Percentiles rank a stretch among this genome's conserved stretches.
These are phyloP conservation scores for Ramalina intermedia DNA, from an alignment of 495 filamentous ascomycete species.

Conservation along the genomic window DNA sequence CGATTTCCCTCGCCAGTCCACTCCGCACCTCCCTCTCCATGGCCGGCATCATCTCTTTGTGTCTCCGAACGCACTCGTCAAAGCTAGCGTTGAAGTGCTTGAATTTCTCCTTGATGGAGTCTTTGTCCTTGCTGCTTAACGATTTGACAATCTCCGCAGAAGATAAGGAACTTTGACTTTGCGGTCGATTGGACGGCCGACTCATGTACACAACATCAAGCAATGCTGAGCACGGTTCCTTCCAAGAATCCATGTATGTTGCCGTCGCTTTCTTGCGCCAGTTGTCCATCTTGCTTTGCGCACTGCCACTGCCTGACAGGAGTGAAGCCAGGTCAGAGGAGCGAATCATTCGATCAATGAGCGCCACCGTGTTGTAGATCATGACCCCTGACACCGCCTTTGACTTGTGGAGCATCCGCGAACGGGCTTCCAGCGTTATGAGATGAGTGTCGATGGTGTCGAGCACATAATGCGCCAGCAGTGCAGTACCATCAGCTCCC, in stretches of 20 bases:
- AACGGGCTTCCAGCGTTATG: constrained; percentile 59
- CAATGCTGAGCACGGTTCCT: constrained; percentile 68
- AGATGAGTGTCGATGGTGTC: constrained; percentile 78
- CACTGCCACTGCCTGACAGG: constrained; percentile 46
- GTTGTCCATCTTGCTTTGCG: constrained; percentile 47
- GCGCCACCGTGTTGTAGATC: constrained; percentile 73
- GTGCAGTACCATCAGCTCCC: constrained; percentile 72
- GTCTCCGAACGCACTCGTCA: constrained; percentile 68
- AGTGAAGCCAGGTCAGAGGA: constrained; percentile 64
- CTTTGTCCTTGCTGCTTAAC: constrained; percentile 76
- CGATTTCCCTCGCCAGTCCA: constrained; percentile 43
- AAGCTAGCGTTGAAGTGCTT: constrained; percentile 80
- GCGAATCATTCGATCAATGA: constrained; percentile 75
- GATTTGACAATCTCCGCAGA: constrained; percentile 70
- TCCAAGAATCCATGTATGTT: constrained; percentile 78
- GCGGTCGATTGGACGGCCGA: constrained; percentile 53
- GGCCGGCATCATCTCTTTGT: constrained; percentile 61
- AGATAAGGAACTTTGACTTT: constrained; percentile 47
- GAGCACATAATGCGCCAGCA: constrained; percentile 75
- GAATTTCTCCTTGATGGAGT: constrained; percentile 93
- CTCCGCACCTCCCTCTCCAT: constrained; percentile 73
- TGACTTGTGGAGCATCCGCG: constrained; percentile 56
- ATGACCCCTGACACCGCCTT: constrained; percentile 77
- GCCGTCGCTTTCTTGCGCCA: constrained; percentile 78
- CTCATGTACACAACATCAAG: constrained; percentile 89